Base-by-base conservation (phyloP, 2,329 filamentous ascomycete genomes). In the Cladophialophora psammophila region DNA sequence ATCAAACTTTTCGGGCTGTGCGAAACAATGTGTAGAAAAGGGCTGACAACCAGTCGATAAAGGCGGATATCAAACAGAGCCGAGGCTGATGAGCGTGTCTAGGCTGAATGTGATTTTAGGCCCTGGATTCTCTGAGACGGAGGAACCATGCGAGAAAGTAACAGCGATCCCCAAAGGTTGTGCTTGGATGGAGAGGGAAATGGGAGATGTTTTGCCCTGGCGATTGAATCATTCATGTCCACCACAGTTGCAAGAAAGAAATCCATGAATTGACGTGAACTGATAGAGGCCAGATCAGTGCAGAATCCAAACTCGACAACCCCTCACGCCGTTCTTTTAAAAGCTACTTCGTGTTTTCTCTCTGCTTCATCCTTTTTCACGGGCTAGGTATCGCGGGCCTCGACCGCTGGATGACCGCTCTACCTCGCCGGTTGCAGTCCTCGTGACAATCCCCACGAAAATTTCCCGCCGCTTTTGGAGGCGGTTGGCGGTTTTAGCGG, bases 291-390 rank as follows among this genome's bases (percentile, higher is more conserved):
- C 45, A 50, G 45, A 50, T 50, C 45, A 31, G 26, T 50, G 45
- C 18, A 50, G 45, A 50, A 50, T 50, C 45, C 18, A 26, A 10
- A 4, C 20, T 15, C 36, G 26, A 82, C 36, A 38, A 2, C 9
- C 13, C 36, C 36, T 26, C 26, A 26, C 26, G 26, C 26, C 26
- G 26, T 2, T 26, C 3, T 26, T 26, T 26, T 26, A 2, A 26
- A 2, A 26, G 26, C 26, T 26, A 26, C 26, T 3, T 26, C 26
- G 26, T 26, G 26, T 26, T 26, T 26, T 26, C 26, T 26, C 26
- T 26, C 26, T n/a, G n/a, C n/a, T 26, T 26, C 26, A 26, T 26
- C 26, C 3, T 26, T 26, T 26, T 26, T 26, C 26, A 26, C 26
- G 26, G 26, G 26, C 26, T 26, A 26, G 26, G 26, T 26, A 26